Evolutionary conservation across 1,139 yeast genomes (phyloP).

Genomic region (Candida albicans): DNA sequence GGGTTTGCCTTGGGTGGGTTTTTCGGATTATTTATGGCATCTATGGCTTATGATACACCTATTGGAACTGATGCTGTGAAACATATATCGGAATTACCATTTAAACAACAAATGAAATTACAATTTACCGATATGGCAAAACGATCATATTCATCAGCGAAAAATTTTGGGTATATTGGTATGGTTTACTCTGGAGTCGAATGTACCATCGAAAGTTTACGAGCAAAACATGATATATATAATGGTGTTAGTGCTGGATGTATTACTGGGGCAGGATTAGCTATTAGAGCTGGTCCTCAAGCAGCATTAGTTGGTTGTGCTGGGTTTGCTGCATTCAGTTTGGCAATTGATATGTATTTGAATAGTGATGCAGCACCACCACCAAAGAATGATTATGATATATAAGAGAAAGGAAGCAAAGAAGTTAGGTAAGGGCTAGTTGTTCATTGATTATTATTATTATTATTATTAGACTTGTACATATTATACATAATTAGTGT

Average conservation of each 20-base stretch:
- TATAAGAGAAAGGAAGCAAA: conserved; percentile 33
- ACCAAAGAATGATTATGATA: conserved; percentile 87
- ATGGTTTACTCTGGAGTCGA: conserved; percentile 93
- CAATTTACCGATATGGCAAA: conserved; percentile 92
- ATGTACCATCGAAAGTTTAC: conserved; percentile 78
- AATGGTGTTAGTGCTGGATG: conserved; percentile 95
- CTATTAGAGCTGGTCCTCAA: conserved; percentile 90
- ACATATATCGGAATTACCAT: conserved; percentile 78
- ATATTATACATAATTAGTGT: conserved; percentile 1
- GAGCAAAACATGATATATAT: conserved; percentile 92
- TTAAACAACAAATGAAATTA: conserved; percentile 87
- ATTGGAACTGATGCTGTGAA: conserved; percentile 56
- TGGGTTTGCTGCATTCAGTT: conserved; percentile 95
- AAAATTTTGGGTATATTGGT: conserved; percentile 93
- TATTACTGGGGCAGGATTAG: conserved; percentile 88
- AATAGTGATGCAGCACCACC: conserved; percentile 85
- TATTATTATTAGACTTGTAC: conserved; percentile 8
- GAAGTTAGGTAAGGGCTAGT: no score
- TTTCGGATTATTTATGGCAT: conserved; percentile 95
- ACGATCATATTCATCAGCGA: conserved; percentile 83
- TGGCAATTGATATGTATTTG: conserved; percentile 90
- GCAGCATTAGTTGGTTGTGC: conserved; percentile 93
- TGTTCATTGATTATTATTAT: conserved; percentile 3
- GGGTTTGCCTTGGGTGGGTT: conserved; percentile 97
- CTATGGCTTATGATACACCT: conserved; percentile 84